Base-by-base conservation (phyloP, 2,329 filamentous ascomycete genomes). In the Didymella lethalis region DNA sequence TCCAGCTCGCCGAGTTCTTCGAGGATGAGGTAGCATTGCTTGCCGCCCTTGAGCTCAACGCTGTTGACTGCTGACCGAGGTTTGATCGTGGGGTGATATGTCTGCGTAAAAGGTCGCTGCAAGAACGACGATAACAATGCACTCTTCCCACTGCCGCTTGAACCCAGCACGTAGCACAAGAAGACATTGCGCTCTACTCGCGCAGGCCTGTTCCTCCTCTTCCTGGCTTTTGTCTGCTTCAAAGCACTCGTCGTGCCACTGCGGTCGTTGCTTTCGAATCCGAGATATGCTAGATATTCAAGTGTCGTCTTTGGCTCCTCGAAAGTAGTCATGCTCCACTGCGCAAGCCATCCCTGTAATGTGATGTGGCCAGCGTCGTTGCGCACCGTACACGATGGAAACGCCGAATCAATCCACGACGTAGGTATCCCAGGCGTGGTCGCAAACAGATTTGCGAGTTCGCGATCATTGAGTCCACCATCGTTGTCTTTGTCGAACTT, bases 271-370 rank as follows among this genome's bases (percentile, higher is more conserved):
- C 91, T 89, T 74, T 98, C 95, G 71, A 97, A 99, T 1, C 95
- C 95, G 2, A 99, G 88, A 74, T 97, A 97, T 3, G 95, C 95
- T 2, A 99, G 87, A 75, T 99, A 99, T 68, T 96, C 93, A 4
- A 99, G 84, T 0, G 95, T 98, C 0, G 92, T 97, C 74, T 95
- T 96, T 12, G 95, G 94, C 56, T 96, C 93, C 60, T 96, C 88
- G 70, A 98, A 99, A 0, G 95, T 99, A 0, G 95, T 99, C 95
- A 99, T 99, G 75, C 93, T 97, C 95, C 95, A 99, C 71, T 99
- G 95, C 4, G 95, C 95, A 36, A 99, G 86, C 95, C 95, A 99
- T 2, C 95, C 95, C 77, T 99, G 95, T 4, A 99, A 83, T 1
- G 95, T 99, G 62, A 99, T 93, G 75, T 98, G 88, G 0, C 95